phyloP scores from a whole-genome alignment of 495 filamentous ascomycete genomes.

The Pseudomonodictys pantanalensis region DNA sequence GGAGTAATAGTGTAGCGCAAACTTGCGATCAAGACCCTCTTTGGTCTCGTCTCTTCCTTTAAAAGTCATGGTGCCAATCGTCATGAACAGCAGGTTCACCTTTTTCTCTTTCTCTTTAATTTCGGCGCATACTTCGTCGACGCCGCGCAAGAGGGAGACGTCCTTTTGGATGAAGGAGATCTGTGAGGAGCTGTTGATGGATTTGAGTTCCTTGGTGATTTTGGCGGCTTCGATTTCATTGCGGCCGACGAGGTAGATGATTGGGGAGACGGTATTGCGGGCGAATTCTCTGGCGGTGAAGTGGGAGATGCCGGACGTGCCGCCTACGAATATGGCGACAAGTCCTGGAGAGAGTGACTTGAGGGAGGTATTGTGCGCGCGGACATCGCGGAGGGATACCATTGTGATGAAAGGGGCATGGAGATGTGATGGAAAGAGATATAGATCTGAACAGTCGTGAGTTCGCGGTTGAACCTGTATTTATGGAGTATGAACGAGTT shows the following conservation, averaged over 20 bases:
- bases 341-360: slow-evolving; percentile 46
- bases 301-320: slow-evolving; percentile 47
- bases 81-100: slow-evolving; percentile 64
- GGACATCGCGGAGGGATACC: slow-evolving; percentile 45
- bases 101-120: slow-evolving; percentile 54
- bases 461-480: too few species aligned
- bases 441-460: not conserved
- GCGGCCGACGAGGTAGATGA: slow-evolving; percentile 46
- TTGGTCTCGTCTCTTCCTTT: slow-evolving; percentile 49
- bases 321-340: slow-evolving; percentile 55
- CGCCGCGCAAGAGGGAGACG: slow-evolving; percentile 54
- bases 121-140: slow-evolving; percentile 59
- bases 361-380: slow-evolving; percentile 46
- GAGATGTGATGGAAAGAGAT: not conserved
- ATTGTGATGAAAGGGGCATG: slow-evolving; percentile 34
- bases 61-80: slow-evolving; percentile 45
- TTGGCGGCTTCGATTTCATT: slow-evolving; percentile 37
- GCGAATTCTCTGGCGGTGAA: slow-evolving; percentile 46
- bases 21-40: slow-evolving; percentile 56
- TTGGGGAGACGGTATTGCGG: slow-evolving; percentile 37
- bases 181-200: slow-evolving; percentile 48
- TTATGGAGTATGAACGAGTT: too few species aligned
- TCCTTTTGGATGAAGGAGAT: slow-evolving; percentile 59
- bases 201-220: slow-evolving; percentile 36
- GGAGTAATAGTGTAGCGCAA: slow-evolving; percentile 58